A percentile compares a stretch with the other conserved stretches of the same genome.
Conservation (phyloP, 1,284 basidiomycete genomes). For the Ustilago bromivora region DNA sequence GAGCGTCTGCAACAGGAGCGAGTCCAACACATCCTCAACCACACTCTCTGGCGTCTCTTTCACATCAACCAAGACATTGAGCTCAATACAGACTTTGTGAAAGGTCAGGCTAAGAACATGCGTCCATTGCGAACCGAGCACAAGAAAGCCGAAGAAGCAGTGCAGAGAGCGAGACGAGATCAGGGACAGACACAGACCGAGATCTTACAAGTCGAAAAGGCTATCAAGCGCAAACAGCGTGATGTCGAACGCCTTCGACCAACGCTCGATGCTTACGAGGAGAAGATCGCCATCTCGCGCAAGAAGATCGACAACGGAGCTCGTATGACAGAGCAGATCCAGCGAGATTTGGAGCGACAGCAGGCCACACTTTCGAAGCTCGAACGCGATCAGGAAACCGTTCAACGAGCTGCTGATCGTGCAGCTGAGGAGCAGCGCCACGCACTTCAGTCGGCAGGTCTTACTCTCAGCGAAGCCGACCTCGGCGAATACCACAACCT, state of each 20-base stretch:
- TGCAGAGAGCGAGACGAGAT: constrained; percentile 68
- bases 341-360: constrained; percentile 79
- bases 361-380: constrained; percentile 76
- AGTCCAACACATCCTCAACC: constrained; percentile 83
- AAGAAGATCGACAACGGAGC: constrained; percentile 81
- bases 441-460: constrained; percentile 77
- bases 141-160: constrained; percentile 84
- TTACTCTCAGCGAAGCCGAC: constrained; percentile 84
- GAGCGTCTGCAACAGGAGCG: constrained; percentile 80
- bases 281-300: constrained; percentile 86
- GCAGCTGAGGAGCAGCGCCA: constrained; percentile 79
- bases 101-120: constrained; percentile 73
- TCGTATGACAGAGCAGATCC: constrained; percentile 77
- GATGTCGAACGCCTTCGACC: constrained; percentile 55
- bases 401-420: constrained; percentile 69
- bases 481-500: constrained; percentile 83
- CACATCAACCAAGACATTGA: constrained; percentile 78
- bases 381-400: constrained; percentile 79
- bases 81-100: constrained; percentile 55
- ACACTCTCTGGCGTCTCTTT: constrained; percentile 88
- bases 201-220: constrained; percentile 51
- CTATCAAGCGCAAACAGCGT: constrained; percentile 48
- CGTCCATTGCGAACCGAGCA: constrained; percentile 83
- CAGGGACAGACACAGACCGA: constrained; percentile 55
- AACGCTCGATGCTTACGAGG: constrained; percentile 74